phyloP scores from a whole-genome alignment of 2,329 filamentous ascomycete genomes.

The Celoporthe dispersa region DNA sequence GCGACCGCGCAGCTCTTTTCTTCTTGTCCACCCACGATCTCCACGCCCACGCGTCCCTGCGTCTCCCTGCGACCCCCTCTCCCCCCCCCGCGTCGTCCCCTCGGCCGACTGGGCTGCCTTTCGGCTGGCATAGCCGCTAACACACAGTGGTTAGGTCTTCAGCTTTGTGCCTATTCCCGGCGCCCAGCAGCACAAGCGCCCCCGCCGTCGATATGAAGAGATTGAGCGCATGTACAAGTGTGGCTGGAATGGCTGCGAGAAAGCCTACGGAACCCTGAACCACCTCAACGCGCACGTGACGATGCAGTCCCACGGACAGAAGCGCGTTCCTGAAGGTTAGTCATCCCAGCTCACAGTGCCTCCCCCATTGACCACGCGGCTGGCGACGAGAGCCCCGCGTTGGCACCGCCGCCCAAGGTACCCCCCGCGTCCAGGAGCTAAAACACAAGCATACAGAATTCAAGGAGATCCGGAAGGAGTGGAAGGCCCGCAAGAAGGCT shows the following conservation, averaged over 20 bases:
- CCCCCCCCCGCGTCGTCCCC: neutral
- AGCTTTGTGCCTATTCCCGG: constrained; percentile 98
- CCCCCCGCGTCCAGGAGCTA: constrained; percentile 23
- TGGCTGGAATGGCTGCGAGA: constrained; percentile 97
- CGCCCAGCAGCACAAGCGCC: constrained; percentile 95
- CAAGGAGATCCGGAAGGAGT: constrained; percentile 98
- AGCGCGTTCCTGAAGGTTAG: constrained; percentile 96
- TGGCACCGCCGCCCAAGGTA: constrained; percentile 11
- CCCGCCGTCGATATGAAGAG: constrained; percentile 91
- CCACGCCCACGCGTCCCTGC: neutral
- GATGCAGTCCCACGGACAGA: constrained; percentile 95
- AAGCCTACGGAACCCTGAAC: constrained; percentile 96
- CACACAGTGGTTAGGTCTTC: constrained; percentile 73
- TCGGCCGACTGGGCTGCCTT: no score
- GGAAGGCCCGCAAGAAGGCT: constrained; percentile 99
- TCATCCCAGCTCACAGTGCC: neutral
- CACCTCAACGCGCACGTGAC: constrained; percentile 98
- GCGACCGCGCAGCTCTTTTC: neutral
- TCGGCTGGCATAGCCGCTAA: constrained; percentile 24
- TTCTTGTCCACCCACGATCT: neutral
- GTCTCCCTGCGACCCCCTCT: neutral
- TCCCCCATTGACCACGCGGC: constrained; percentile 9
- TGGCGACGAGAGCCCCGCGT: neutral
- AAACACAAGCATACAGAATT: constrained; percentile 69
- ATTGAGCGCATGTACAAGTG: constrained; percentile 99